Evolutionary conservation across 176 grass and related monocot genomes (phyloP), one percentile per base, ranked within the genome.

Genomic region (Rhipidocladum racemiflorum): DNA sequence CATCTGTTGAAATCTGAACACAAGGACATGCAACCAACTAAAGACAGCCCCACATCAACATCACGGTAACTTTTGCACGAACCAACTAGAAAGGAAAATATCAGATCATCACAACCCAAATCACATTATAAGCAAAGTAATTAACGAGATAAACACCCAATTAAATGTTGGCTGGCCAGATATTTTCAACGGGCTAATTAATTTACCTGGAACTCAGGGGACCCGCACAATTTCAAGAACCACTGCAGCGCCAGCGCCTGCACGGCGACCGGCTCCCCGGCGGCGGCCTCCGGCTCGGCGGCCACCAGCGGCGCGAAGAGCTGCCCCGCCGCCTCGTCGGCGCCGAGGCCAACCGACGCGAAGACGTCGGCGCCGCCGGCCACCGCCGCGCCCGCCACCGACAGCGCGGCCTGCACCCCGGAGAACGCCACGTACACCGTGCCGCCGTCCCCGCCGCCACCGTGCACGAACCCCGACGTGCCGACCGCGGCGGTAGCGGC

Each of bases 181-280:
- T 68, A 86, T 73, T 82, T 60, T 84, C 72, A 23, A 24, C 44
- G n/a, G 42, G 78, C 60, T 66, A 66, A 50, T 35, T 39, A 12
- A 56, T 81, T 79, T 79, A 99, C 97, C 93, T 99, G 90, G 79
- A 91, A 99, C 40, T 99, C 93, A 25, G 87, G 76, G 29, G 75
- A 81, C 20, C 49, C 45, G 61, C 77, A 83, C 68, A 96, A 48
- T 49, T 62, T 85, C 55, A 94, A 40, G 79, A 93, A 99, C 43
- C 78, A 56, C 46, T 83, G 83, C 49, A 99, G 72, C 40, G 89
- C 83, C 36, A 91, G 84, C 44, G 93, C 83, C 70, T 96, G 93
- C 70, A 96, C 85, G 77, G 87, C 84, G 27, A 99, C 85, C 73
- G 71, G 84, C 68, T 91, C 90, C 48, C 67, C 75, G 16, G 44